These are phyloP conservation scores for Mycena vitilis DNA, from an alignment of 768 basidiomycete species.

Conservation along the genomic window DNA sequence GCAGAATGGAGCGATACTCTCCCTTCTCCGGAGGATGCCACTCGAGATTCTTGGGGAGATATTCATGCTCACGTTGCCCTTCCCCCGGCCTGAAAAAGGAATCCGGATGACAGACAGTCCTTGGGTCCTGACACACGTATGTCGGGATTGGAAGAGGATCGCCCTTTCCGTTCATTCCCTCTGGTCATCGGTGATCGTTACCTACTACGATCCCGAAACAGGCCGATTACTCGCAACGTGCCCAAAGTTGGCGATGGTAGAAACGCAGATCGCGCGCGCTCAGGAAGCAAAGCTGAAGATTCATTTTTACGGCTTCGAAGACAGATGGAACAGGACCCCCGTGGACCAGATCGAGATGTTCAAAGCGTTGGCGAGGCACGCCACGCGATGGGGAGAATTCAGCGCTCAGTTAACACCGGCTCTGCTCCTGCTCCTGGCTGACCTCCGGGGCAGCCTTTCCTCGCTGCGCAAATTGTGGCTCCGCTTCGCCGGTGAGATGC, in stretches of 20 bases:
- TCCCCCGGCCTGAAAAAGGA: neutral
- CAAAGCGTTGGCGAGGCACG: neutral
- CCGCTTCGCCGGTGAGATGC: neutral
- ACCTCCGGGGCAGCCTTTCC: neutral
- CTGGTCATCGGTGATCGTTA: conserved; percentile 3
- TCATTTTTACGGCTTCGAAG: conserved; percentile 11
- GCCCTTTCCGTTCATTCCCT: neutral
- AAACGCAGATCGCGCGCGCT: neutral
- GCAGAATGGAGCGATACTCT: neutral
- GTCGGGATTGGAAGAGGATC: neutral
- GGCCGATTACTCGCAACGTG: neutral
- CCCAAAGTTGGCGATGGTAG: conserved; percentile 5
- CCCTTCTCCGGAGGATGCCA: neutral
- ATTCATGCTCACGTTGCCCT: conserved; percentile 7
- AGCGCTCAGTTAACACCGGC: neutral
- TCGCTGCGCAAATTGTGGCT: neutral
- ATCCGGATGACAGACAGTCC: neutral
- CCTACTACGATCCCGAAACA: neutral
- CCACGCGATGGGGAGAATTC: conserved; percentile 10
- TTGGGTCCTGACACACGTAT: conserved; percentile 7
- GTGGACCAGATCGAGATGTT: neutral
- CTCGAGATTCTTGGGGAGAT: conserved; percentile 14
- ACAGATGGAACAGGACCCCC: neutral
- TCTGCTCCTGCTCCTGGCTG: neutral
- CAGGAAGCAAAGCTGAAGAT: neutral